Percentiles rank a stretch among this genome's conserved stretches.
Conservation (phyloP, 2,329 filamentous ascomycete genomes). For the Torrubiellomyces zombiae region DNA sequence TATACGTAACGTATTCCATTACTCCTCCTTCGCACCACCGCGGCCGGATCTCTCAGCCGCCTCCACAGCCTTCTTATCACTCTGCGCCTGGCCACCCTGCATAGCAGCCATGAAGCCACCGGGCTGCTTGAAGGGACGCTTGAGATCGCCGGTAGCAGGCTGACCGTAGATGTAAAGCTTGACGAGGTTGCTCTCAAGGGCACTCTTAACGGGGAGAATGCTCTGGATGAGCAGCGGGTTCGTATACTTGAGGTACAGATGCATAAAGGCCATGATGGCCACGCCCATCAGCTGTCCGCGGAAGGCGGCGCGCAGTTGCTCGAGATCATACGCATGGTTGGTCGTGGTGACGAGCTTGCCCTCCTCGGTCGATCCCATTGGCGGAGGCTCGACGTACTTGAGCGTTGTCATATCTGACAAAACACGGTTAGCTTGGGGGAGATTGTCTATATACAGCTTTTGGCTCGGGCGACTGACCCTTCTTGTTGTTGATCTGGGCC, state of each 20-base stretch:
- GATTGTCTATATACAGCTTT: neutral
- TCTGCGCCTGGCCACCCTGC: conserved; percentile 60
- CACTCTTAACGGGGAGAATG: conserved; percentile 93
- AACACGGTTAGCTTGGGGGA: conserved; percentile 4
- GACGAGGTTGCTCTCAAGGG: conserved; percentile 85
- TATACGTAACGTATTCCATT: too few relatives aligned
- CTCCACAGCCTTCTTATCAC: conserved; percentile 81
- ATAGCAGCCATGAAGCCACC: conserved; percentile 71
- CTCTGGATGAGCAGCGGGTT: conserved; percentile 98
- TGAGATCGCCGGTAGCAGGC: conserved; percentile 75
- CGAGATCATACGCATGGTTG: conserved; percentile 82
- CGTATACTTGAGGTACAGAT: conserved; percentile 98
- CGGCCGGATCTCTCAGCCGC: conserved; percentile 59
- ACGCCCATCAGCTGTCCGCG: conserved; percentile 90
- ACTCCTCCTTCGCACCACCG: conserved; percentile 58
- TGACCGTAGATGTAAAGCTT: conserved; percentile 89
- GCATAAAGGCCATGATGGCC: conserved; percentile 97
- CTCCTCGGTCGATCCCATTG: conserved; percentile 86
- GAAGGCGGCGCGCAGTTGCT: conserved; percentile 70
- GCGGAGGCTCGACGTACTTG: conserved; percentile 93
- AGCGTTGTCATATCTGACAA: conserved; percentile 77
- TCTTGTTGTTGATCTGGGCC: conserved; percentile 82
- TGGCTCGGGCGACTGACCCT: conserved; percentile 44
- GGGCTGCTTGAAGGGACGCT: conserved; percentile 83
- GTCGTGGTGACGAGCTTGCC: conserved; percentile 94